phyloP scores from a whole-genome alignment of 371 early-diverging fungal species.

The Conidiobolus incongruus region DNA sequence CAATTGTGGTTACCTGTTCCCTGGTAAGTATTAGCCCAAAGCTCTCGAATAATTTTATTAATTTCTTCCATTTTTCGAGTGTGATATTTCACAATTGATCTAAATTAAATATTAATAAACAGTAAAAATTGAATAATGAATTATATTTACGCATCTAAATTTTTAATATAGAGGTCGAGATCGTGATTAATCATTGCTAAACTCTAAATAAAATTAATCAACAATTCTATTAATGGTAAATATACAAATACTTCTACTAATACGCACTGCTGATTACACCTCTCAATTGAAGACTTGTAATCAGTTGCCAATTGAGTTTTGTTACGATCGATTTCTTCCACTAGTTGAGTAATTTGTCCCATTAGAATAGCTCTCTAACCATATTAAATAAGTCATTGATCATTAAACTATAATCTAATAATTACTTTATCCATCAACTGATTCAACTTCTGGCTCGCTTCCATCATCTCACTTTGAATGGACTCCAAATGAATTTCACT shows the following conservation, averaged over 20 bases:
- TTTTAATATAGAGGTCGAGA: constrained; percentile 65
- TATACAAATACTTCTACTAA: too few species aligned
- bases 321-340: constrained; percentile 30
- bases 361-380: constrained; percentile 43
- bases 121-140: too few species aligned
- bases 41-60: constrained; percentile 87
- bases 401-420: too few species aligned
- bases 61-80: constrained; percentile 92
- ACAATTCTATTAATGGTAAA: too few species aligned
- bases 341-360: constrained; percentile 75
- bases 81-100: constrained; percentile 91
- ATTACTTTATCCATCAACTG: too few species aligned
- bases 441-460: too few species aligned
- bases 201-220: too few species aligned
- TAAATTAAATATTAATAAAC: too few species aligned
- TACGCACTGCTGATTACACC: constrained; percentile 36
- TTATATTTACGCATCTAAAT: constrained; percentile 56
- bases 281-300: constrained; percentile 48
- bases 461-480: too few species aligned
- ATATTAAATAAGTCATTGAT: too few species aligned
- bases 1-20: constrained; percentile 59
- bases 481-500: too few species aligned
- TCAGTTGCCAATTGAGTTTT: constrained; percentile 42
- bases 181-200: constrained; percentile 57
- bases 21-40: constrained; percentile 95